These are phyloP conservation scores for Taphrina sp. DNA, from an alignment of 1,139 yeast genomes.

Conservation along the genomic window DNA sequence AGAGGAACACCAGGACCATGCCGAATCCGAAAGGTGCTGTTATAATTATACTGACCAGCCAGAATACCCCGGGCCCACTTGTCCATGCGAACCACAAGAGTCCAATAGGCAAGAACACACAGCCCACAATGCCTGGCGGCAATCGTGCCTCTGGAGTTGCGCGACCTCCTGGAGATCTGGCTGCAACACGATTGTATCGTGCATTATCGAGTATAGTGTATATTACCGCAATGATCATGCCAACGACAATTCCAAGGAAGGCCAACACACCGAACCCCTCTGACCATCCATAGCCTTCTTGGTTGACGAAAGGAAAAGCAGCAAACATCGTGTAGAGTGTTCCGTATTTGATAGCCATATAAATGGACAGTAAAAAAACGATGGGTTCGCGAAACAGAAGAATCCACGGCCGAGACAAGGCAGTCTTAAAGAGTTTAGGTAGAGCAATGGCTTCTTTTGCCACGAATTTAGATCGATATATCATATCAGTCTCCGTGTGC, in stretches of 20 bases:
- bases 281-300: neutral
- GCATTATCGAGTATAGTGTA: constrained; percentile 40
- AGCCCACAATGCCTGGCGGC: constrained; percentile 68
- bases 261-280: neutral
- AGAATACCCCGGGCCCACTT: constrained; percentile 43
- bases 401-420: neutral
- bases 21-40: constrained; percentile 60
- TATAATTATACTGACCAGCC: constrained; percentile 1
- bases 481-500: too few species aligned
- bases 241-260: constrained; percentile 62
- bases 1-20: constrained; percentile 48
- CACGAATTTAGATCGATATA: too few species aligned
- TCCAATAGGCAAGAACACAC: constrained; percentile 63
- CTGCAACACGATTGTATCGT: constrained; percentile 34
- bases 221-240: constrained; percentile 53
- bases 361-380: constrained; percentile 30
- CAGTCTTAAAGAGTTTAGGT: neutral
- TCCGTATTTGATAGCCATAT: neutral
- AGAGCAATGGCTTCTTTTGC: too few species aligned
- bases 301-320: neutral
- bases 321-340: constrained; percentile 6
- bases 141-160: constrained; percentile 78
- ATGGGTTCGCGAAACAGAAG: constrained; percentile 21
- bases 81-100: constrained; percentile 86
- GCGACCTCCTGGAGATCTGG: constrained; percentile 52